Conservation (phyloP, 345 rosid genomes). For the Erodium maritimum region DNA sequence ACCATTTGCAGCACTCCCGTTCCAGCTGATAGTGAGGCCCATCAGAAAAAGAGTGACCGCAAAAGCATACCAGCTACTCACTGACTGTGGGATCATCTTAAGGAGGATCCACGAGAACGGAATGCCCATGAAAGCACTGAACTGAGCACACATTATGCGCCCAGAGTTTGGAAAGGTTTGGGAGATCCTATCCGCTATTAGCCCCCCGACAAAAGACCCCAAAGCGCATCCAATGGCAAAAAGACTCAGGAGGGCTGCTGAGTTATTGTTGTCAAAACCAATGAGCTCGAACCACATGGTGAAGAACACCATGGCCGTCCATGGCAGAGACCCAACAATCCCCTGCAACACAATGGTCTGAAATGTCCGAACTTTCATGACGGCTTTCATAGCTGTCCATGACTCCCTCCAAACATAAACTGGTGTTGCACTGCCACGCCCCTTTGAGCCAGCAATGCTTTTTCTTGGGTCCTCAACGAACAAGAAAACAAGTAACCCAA, state of each 20-base stretch:
- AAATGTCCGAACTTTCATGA: conserved; percentile 66
- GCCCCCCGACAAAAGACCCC: conserved; percentile 66
- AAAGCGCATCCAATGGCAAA: conserved; percentile 72
- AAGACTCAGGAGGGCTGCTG: conserved; percentile 67
- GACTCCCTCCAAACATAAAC: conserved; percentile 67
- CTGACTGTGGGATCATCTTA: conserved; percentile 58
- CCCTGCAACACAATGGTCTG: conserved; percentile 86
- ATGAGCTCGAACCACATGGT: conserved; percentile 97
- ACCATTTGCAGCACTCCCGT: conserved; percentile 70
- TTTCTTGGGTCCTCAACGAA: conserved; percentile 70
- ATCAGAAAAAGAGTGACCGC: conserved; percentile 56
- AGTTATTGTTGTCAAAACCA: conserved; percentile 64
- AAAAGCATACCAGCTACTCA: conserved; percentile 44
- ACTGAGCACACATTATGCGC: conserved; percentile 86
- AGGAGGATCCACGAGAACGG: conserved; percentile 80
- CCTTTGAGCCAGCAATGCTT: conserved; percentile 20
- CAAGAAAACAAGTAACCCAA: conserved; percentile 67
- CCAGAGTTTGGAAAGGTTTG: conserved; percentile 53
- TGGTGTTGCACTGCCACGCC: conserved; percentile 18
- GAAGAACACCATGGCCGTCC: conserved; percentile 97
- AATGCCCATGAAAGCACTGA: conserved; percentile 92
- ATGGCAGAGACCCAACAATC: conserved; percentile 74
- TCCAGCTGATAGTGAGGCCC: conserved; percentile 93
- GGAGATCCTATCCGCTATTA: conserved; percentile 64
- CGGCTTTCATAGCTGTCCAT: conserved; percentile 56